Conservation (phyloP, 345 rosid genomes). For the Anastatica hierochuntica region DNA sequence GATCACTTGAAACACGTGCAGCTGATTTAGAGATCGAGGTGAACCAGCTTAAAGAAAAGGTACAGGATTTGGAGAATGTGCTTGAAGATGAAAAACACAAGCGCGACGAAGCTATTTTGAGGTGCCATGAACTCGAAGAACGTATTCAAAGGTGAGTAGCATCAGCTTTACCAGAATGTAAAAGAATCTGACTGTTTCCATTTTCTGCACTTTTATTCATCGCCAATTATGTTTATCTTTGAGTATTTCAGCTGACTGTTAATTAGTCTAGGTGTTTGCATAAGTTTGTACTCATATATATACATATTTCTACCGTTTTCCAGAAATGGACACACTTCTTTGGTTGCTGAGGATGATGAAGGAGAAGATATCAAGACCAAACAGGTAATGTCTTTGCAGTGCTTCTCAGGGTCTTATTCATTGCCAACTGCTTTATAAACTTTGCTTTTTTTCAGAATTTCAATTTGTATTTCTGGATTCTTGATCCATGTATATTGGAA, state of each 20-base stretch:
- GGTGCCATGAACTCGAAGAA: conserved; percentile 73
- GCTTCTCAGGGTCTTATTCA: not conserved
- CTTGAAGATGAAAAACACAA: conserved; percentile 53
- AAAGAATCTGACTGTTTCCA: no score
- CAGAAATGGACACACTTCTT: conserved; percentile 38
- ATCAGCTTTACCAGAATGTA: no score
- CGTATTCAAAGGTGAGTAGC: conserved; percentile 45
- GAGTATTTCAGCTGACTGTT: no score
- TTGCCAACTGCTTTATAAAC: no score
- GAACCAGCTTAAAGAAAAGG: conserved; percentile 47
- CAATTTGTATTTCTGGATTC: not conserved
- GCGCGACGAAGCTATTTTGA: conserved; percentile 45
- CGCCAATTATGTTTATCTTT: no score
- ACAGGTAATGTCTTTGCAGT: conserved; percentile 36
- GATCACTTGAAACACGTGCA: conserved; percentile 74
- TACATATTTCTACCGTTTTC: not conserved
- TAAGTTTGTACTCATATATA: not conserved
- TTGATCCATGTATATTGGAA: not conserved
- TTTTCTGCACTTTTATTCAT: no score
- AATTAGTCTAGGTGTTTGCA: not conserved
- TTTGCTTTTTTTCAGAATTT: no score
- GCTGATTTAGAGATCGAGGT: conserved; percentile 60
- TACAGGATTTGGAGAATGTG: conserved; percentile 43
- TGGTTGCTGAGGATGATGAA: conserved; percentile 37
- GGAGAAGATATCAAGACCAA: conserved; percentile 39